Base-by-base conservation (phyloP, 805 yeast species). In the Candida sithepensis region DNA sequence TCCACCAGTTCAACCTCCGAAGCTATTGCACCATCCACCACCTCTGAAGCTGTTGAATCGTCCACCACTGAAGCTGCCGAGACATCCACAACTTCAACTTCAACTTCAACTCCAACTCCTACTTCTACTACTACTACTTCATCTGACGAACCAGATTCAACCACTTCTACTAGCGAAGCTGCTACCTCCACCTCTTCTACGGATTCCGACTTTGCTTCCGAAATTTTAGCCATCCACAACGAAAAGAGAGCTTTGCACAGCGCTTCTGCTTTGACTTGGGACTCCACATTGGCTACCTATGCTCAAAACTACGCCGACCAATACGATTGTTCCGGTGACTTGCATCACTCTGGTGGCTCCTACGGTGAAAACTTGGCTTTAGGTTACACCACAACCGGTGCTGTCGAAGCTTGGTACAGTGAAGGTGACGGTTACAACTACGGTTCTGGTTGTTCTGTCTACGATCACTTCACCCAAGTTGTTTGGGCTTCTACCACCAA, bases 301-400 rank as follows among this genome's bases (percentile, higher is more conserved):
- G 95, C 95, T 46, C 78, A 70, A 59, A 59, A 64, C 45, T 82
- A 78, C 56, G 88, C 89, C 26, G 72, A 71, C 41, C 46, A 65
- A 26, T 76, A 77, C 58, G 74, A 73, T 42, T 82, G 87, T 60
- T 77, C 82, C 7, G 88, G 85, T 53, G 66, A 70, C 45, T 70
- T 85, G 55, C 65, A 73, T 16, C 92, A 86, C 67, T 81, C 89
- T 19, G 71, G 74, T 33, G 83, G 86, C 33, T 72, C 73, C 19
- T 83, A 82, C 63, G 94, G 94, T 69, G 92, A 86, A 64, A 86
- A 86, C 69, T 72, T 86, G 54, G 91, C 90, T 16, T 76, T 81
- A 37, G 92, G 89, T 51, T 84, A 74, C 66, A 54, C 74, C 58
- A 75, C 75, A 55, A 64, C 73, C 12, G 81, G 78, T 26, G 60